A percentile compares a stretch with the other conserved stretches of the same genome.
Evolutionary conservation across 768 basidiomycete species (phyloP).

Genomic region (Hemileccinum rubropunctum): DNA sequence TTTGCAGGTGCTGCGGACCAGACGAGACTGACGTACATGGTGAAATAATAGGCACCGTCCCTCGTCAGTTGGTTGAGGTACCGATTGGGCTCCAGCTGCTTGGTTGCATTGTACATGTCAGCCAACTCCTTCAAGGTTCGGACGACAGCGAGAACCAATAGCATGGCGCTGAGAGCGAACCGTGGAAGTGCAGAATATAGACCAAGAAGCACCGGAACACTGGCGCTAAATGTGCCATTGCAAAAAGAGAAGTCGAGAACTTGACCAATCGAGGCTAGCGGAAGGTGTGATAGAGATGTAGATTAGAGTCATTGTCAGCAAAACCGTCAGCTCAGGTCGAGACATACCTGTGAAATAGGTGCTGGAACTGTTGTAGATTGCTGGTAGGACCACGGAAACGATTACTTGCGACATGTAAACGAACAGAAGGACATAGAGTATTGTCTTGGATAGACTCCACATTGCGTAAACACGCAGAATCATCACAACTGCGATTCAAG

Average conservation of each 20-base stretch:
- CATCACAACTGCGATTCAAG: too few species aligned
- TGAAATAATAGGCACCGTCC: conserved; percentile 10
- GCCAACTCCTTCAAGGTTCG: not conserved
- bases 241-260: not conserved
- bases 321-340: too few species aligned
- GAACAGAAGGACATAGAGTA: too few species aligned
- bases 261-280: not conserved
- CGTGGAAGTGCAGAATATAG: not conserved
- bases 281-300: too few species aligned
- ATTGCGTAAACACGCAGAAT: too few species aligned
- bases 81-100: not conserved
- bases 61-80: not conserved
- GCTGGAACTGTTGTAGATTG: too few species aligned
- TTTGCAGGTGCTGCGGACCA: not conserved
- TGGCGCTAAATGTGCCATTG: not conserved
- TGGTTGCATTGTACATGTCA: conserved; percentile 1
- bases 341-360: too few species aligned
- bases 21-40: conserved; percentile 21
- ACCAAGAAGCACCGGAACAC: not conserved
- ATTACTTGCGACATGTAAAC: too few species aligned
- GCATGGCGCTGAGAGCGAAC: not conserved
- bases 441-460: too few species aligned
- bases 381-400: too few species aligned
- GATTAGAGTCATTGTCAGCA: too few species aligned
- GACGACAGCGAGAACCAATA: not conserved